These are phyloP conservation scores for Aspergillus latus DNA, from an alignment of 2,329 filamentous ascomycete genomes.

Conservation along the genomic window DNA sequence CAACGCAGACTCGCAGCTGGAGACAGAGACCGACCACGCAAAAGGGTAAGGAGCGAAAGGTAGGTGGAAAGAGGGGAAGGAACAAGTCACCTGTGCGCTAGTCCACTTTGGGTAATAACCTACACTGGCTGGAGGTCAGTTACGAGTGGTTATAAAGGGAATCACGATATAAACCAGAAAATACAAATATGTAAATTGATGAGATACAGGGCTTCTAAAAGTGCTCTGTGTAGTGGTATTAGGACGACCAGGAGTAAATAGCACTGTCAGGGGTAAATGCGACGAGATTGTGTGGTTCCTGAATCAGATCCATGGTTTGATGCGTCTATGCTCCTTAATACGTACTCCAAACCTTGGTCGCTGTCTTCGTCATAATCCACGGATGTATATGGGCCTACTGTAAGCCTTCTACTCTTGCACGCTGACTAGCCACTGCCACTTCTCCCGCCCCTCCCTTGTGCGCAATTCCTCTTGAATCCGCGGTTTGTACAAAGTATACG, in stretches of 20 bases:
- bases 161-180: neutral
- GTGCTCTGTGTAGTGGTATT: no score
- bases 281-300: constrained; percentile 11
- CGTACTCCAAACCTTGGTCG: no score
- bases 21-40: constrained; percentile 19
- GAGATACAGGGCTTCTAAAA: neutral
- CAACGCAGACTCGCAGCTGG: constrained; percentile 6
- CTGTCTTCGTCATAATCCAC: no score
- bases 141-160: neutral
- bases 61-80: constrained; percentile 13
- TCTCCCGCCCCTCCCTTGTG: constrained; percentile 20
- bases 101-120: constrained; percentile 10
- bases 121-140: neutral
- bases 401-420: constrained; percentile 5
- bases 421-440: constrained; percentile 26
- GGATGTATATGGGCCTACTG: no score
- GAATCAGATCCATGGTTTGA: constrained; percentile 28
- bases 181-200: neutral
- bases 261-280: constrained; percentile 9
- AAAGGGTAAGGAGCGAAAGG: constrained; percentile 26
- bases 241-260: neutral
- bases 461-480: constrained; percentile 12
- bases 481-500: constrained; percentile 14
- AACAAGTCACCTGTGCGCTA: constrained; percentile 15
- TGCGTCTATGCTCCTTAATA: no score